Percentiles rank a stretch among this genome's conserved stretches.
Evolutionary conservation across 2,329 filamentous ascomycete genomes (phyloP).

Genomic region (Paraphoma sp.): DNA sequence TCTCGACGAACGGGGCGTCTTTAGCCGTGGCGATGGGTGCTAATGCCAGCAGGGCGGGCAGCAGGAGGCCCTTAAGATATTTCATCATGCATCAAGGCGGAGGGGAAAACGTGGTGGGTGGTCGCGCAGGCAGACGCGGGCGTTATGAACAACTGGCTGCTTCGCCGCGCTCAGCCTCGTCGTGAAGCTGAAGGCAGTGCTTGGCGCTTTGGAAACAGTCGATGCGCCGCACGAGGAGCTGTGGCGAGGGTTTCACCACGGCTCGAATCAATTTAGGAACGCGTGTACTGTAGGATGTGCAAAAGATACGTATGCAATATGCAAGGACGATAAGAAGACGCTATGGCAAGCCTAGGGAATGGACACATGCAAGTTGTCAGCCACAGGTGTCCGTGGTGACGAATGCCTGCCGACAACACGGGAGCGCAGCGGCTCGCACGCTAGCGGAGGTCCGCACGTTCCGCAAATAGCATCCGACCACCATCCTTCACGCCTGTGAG

Average conservation of each 20-base stretch:
- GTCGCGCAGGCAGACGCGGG: constrained; percentile 16
- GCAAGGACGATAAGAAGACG: neutral
- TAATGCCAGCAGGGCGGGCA: constrained; percentile 60
- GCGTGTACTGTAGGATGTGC: neutral
- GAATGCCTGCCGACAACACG: neutral
- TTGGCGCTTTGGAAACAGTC: constrained; percentile 42
- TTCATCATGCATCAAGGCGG: constrained; percentile 48
- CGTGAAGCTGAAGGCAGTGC: constrained; percentile 34
- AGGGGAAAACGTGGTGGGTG: constrained; percentile 18
- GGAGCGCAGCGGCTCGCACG: neutral
- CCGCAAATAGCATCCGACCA: neutral
- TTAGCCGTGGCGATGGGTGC: constrained; percentile 49
- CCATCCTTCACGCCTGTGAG: neutral
- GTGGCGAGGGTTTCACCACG: constrained; percentile 6
- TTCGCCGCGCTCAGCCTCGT: constrained; percentile 40
- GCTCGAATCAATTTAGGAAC: neutral
- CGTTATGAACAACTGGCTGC: constrained; percentile 45
- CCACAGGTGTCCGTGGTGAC: neutral
- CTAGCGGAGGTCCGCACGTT: neutral
- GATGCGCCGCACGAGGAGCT: constrained; percentile 32
- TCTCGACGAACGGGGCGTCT: constrained; percentile 70
- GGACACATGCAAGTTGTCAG: neutral
- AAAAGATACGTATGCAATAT: neutral
- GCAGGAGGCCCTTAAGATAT: constrained; percentile 49
- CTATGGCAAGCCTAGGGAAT: neutral